A percentile compares a stretch with the other conserved stretches of the same genome.
Conservation (phyloP, 2,329 filamentous ascomycete genomes). For the Calonectria pseudoturangicola region DNA sequence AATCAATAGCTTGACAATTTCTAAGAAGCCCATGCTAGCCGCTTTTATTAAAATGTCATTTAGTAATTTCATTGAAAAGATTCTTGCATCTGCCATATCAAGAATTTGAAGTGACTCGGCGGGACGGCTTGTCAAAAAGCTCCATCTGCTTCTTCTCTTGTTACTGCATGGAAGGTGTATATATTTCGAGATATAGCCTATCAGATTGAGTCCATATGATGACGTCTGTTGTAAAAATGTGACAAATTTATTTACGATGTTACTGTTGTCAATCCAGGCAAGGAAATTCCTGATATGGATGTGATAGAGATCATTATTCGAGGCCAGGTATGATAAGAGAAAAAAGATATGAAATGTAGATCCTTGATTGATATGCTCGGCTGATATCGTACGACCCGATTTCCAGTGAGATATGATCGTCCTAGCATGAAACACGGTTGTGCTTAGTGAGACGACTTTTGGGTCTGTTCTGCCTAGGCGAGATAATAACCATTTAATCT, state of each 20-base stretch:
- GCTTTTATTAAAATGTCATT: neutral
- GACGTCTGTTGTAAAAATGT: neutral
- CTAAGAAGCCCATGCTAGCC: neutral
- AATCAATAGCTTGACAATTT: neutral
- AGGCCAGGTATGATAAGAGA: neutral
- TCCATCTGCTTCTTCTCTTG: neutral
- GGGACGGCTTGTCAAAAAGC: neutral
- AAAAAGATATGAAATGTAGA: no score
- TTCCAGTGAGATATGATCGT: no score
- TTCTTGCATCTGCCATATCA: neutral
- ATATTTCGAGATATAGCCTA: neutral
- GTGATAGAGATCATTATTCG: neutral
- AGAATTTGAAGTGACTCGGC: neutral
- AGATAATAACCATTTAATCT: no score
- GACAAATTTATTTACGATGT: neutral
- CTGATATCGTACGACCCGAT: no score
- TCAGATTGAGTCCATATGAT: neutral
- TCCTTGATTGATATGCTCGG: no score
- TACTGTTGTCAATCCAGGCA: neutral
- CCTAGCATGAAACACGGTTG: no score
- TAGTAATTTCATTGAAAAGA: neutral
- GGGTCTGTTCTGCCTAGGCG: no score
- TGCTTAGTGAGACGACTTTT: no score
- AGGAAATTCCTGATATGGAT: fast-evolving
- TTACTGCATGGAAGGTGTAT: neutral